These are phyloP conservation scores for Cladosporium sp. DNA, from an alignment of 2,329 filamentous ascomycete species.

Conservation along the genomic window DNA sequence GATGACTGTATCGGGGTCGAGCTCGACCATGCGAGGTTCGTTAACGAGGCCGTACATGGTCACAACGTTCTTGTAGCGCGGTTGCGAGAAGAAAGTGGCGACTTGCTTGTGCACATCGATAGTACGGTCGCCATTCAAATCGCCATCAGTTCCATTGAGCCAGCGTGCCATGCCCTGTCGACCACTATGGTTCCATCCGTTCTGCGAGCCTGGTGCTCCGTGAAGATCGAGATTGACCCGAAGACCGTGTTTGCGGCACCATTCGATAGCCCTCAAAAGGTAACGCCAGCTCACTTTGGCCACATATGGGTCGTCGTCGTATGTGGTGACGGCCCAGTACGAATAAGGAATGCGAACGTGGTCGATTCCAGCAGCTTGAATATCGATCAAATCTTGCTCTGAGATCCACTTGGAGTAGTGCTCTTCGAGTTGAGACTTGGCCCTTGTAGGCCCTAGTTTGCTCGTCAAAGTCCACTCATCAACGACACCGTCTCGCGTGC, in stretches of 20 bases:
- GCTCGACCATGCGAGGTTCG: constrained; percentile 78
- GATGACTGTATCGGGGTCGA: constrained; percentile 68
- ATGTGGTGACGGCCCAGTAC: constrained; percentile 90
- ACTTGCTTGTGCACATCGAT: constrained; percentile 85
- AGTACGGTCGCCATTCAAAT: constrained; percentile 74
- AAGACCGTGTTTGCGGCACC: constrained; percentile 86
- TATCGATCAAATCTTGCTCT: constrained; percentile 80
- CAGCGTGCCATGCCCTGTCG: constrained; percentile 78
- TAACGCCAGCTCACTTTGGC: constrained; percentile 89
- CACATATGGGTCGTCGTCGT: constrained; percentile 84
- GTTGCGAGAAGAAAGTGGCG: constrained; percentile 89
- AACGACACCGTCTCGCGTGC: constrained; percentile 64
- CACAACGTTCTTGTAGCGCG: constrained; percentile 88
- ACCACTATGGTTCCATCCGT: constrained; percentile 97
- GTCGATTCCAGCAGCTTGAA: constrained; percentile 84
- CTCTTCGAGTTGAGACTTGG: constrained; percentile 72
- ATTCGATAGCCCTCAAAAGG: constrained; percentile 88
- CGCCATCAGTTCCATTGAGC: constrained; percentile 87
- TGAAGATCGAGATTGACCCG: constrained; percentile 93
- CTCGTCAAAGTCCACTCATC: constrained; percentile 83
- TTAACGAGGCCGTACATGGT: constrained; percentile 93
- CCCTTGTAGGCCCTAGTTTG: constrained; percentile 67
- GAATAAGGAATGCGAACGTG: constrained; percentile 95
- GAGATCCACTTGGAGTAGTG: constrained; percentile 91
- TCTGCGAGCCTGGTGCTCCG: constrained; percentile 88